Conservation (phyloP, 176 grass and related monocot genomes). For the Raddia guianensis region DNA sequence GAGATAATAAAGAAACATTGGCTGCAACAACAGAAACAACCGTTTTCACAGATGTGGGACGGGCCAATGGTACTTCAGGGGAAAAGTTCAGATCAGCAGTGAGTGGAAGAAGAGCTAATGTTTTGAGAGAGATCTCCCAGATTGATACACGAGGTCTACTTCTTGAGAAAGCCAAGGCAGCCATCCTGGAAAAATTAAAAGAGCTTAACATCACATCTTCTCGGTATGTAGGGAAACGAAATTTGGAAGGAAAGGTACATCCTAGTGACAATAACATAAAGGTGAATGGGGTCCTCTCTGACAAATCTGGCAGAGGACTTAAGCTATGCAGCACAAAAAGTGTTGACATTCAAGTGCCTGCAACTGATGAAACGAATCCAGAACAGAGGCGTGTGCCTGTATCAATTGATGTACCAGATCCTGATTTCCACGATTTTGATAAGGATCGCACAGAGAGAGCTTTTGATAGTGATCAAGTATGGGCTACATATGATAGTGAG, state of each 20-base stretch:
- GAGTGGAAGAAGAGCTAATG: slow-evolving; percentile 59
- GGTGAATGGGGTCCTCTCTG: slow-evolving; percentile 33
- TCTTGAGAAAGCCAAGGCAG: slow-evolving; percentile 64
- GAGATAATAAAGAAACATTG: slow-evolving; percentile 52
- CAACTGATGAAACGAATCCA: slow-evolving; percentile 42
- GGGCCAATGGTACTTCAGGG: slow-evolving; percentile 46
- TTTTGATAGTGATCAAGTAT: slow-evolving; percentile 89
- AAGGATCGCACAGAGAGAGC: slow-evolving; percentile 81
- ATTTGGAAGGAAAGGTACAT: slow-evolving; percentile 44
- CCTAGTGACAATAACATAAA: slow-evolving; percentile 51
- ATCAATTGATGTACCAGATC: slow-evolving; percentile 92
- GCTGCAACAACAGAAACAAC: slow-evolving; percentile 40
- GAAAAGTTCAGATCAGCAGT: slow-evolving; percentile 55
- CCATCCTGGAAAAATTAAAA: slow-evolving; percentile 55
- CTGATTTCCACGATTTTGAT: slow-evolving; percentile 96
- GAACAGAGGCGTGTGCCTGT: slow-evolving; percentile 50
- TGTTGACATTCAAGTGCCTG: slow-evolving; percentile 33
- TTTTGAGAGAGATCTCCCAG: slow-evolving; percentile 61
- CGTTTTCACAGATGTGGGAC: slow-evolving; percentile 47
- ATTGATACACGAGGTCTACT: slow-evolving; percentile 64
- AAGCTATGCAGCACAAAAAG: slow-evolving; percentile 45
- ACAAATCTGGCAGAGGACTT: slow-evolving; percentile 41
- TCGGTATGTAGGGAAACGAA: slow-evolving; percentile 41
- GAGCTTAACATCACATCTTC: slow-evolving; percentile 52
- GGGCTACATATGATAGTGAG: slow-evolving; percentile 92